Percentiles rank a stretch among this genome's conserved stretches.
Conservation (phyloP, 495 filamentous ascomycete genomes). For the Podospora tetraspora region DNA sequence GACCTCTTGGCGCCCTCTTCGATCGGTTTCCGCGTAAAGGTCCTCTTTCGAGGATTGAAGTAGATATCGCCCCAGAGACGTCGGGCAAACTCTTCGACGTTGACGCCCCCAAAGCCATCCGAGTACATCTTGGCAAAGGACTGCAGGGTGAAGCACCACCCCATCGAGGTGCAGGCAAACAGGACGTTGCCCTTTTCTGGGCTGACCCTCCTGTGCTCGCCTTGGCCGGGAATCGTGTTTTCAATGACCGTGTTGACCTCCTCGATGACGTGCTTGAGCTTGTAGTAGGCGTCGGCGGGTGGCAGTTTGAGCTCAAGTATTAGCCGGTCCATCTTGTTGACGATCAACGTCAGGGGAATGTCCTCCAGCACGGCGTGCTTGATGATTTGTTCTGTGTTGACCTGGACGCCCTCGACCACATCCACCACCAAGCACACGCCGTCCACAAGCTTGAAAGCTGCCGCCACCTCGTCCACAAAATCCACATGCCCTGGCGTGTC, state of each 20-base stretch:
- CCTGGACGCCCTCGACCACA: constrained; percentile 95
- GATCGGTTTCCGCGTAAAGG: constrained; percentile 79
- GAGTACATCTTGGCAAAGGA: constrained; percentile 97
- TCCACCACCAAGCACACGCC: constrained; percentile 92
- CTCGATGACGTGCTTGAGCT: constrained; percentile 95
- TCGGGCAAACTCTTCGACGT: constrained; percentile 69
- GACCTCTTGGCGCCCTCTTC: constrained; percentile 77
- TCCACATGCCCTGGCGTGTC: constrained; percentile 98
- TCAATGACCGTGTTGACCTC: constrained; percentile 96
- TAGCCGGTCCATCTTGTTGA: constrained; percentile 96
- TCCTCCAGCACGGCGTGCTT: constrained; percentile 90
- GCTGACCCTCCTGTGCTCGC: constrained; percentile 74
- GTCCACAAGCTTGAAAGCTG: constrained; percentile 79
- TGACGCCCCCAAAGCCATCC: constrained; percentile 75
- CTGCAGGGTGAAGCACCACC: constrained; percentile 90
- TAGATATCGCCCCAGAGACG: constrained; percentile 96
- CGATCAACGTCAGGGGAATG: constrained; percentile 78
- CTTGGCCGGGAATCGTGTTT: constrained; percentile 74
- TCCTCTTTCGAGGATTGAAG: constrained; percentile 83
- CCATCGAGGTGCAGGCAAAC: constrained; percentile 88
- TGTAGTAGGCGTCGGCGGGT: constrained; percentile 95
- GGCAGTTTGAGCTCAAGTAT: constrained; percentile 94
- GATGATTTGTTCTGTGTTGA: constrained; percentile 94
- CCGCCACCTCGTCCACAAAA: constrained; percentile 93
- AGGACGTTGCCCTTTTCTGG: constrained; percentile 96